Conservation (phyloP, 1,139 yeast genomes). For the Taphrina sp. region DNA sequence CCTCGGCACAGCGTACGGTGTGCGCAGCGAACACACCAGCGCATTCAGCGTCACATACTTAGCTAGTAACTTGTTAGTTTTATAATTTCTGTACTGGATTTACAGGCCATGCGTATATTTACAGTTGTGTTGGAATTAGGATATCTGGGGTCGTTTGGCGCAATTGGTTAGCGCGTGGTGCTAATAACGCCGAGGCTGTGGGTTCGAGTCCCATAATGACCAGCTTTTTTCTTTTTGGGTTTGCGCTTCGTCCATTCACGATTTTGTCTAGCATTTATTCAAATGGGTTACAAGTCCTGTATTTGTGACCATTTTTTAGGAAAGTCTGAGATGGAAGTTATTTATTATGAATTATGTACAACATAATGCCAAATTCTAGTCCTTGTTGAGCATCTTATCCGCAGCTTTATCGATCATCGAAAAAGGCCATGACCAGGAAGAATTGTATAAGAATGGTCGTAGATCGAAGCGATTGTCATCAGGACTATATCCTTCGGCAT, state of each 20-base stretch:
- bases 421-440: conserved; percentile 87
- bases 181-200: conserved; percentile 31
- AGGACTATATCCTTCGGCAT: conserved; percentile 96
- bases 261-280: too few relatives aligned
- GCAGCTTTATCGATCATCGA: conserved; percentile 66
- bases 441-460: conserved; percentile 87
- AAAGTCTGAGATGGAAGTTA: too few relatives aligned
- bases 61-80: too few relatives aligned
- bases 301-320: too few relatives aligned
- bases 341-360: not conserved
- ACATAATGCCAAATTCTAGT: not conserved
- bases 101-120: too few relatives aligned
- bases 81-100: too few relatives aligned
- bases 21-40: too few relatives aligned
- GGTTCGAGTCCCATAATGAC: conserved; percentile 30
- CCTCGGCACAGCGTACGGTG: too few relatives aligned
- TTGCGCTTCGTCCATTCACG: too few relatives aligned
- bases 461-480: conserved; percentile 95
- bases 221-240: conserved; percentile 6
- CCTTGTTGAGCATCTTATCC: conserved; percentile 28
- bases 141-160: conserved; percentile 29
- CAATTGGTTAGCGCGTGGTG: conserved; percentile 31
- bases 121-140: too few relatives aligned
- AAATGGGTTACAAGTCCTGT: too few relatives aligned
- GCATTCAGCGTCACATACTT: too few relatives aligned